Percentiles rank a stretch among this genome's conserved stretches.
phyloP scores from a whole-genome alignment of 1,139 yeast genomes.

The Kurtzmaniella quercitrusa region DNA sequence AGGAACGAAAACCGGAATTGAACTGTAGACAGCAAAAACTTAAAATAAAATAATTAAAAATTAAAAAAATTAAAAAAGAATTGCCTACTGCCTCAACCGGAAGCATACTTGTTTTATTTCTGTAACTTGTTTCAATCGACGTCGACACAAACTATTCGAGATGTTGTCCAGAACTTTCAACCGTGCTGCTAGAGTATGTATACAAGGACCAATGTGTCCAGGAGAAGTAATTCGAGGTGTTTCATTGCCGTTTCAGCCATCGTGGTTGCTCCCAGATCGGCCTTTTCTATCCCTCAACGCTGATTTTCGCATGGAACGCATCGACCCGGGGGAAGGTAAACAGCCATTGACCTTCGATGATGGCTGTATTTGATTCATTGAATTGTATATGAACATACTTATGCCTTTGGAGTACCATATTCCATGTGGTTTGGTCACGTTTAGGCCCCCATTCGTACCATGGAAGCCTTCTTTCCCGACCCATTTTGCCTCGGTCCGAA shows the following conservation, averaged over 20 bases:
- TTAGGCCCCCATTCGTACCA: background rate
- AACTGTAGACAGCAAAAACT: background rate
- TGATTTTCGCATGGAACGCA: background rate
- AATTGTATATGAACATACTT: no score
- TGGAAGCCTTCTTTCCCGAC: background rate
- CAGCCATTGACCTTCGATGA: no score
- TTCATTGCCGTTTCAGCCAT: no score
- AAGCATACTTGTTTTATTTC: background rate
- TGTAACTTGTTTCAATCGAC: slow-evolving; percentile 4
- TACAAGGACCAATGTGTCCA: no score
- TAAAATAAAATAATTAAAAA: background rate
- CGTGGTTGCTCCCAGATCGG: background rate
- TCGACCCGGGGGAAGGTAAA: slow-evolving; percentile 1
- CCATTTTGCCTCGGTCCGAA: background rate
- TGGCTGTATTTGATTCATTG: no score
- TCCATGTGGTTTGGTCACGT: no score
- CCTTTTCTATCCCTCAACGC: background rate
- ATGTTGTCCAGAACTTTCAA: slow-evolving; percentile 42
- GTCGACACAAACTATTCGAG: slow-evolving; percentile 8
- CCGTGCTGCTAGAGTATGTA: slow-evolving; percentile 45
- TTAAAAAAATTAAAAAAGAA: slow-evolving; percentile 1
- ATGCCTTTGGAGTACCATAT: no score
- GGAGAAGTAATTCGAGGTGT: no score
- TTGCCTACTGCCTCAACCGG: background rate
- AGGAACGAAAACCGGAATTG: no score